Evolutionary conservation across 208 protist species (phyloP), one percentile per base, ranked within the genome.

Genomic region (Wallacemonas rigidus): DNA sequence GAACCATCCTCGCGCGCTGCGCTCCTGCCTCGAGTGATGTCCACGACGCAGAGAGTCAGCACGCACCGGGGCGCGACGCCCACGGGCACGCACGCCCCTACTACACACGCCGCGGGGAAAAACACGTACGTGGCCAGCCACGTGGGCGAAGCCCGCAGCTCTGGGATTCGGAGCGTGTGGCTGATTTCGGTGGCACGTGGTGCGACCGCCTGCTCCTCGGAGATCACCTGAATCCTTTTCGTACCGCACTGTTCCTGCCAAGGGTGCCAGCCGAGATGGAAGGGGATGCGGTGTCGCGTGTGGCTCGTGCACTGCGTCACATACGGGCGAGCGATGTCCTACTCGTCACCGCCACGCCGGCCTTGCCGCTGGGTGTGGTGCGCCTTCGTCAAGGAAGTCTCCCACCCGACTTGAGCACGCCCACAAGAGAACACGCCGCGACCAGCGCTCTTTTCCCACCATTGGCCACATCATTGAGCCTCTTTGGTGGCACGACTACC

Each of bases 141-240:
- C 69, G 62, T 4, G 38, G 51, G 8, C 87, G 87, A 35, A 76
- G 67, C 50, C 82, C 88, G 47, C 91, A 96, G 53, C 75, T 61
- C 58, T 96, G 91, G 89, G 91, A 94, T 68, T 91, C 91, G 26
- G 79, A 79, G 35, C 77, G 67, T 8, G 84, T 91, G 44, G 60
- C 69, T 6, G 87, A 96, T 70, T 93, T 80, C 55, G 83, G 85
- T 79, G 91, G 91, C 9, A 12, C 85, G 17, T 96, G 91, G 91
- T 94, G 89, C 72, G 91, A 96, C 75, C 81, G 91, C 12, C 76
- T 96, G 43, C 73, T 96, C 9, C 74, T 96, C 17, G 91, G 91
- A 2, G 84, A 87, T 38, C 76, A 80, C 17, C 75, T 67, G 54
- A 58, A 76, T 12, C 91, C 88, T 5, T 65, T 47, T 12, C 85